Evolutionary conservation across 2,329 filamentous ascomycete genomes (phyloP).

Genomic region (Trichoderma harzianum): DNA sequence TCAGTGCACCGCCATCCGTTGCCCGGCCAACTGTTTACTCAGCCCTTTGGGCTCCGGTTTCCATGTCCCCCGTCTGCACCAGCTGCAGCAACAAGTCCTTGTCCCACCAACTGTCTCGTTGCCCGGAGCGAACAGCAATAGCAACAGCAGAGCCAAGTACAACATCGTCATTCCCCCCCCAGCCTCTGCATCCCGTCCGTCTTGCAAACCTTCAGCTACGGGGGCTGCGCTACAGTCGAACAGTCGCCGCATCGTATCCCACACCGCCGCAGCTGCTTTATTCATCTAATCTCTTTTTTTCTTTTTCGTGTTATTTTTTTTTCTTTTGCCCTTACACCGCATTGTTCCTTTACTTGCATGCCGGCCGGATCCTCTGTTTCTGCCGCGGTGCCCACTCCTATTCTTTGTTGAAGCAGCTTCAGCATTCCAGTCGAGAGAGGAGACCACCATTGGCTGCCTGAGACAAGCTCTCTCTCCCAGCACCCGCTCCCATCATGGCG

Average conservation of each 20-base stretch:
- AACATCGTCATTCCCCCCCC: constrained; percentile 17
- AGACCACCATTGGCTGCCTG: not conserved
- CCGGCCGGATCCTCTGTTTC: not conserved
- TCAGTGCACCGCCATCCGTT: constrained; percentile 25
- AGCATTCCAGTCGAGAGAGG: constrained; percentile 19
- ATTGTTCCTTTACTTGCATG: constrained; percentile 5
- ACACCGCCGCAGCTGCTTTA: constrained; percentile 8
- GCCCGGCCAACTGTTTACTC: constrained; percentile 36
- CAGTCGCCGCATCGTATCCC: not conserved
- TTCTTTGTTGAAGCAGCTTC: constrained; percentile 16
- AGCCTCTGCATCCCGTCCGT: not conserved
- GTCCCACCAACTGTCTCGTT: constrained; percentile 22
- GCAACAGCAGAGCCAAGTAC: constrained; percentile 10
- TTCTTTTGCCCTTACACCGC: constrained; percentile 6
- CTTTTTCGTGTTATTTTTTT: not conserved
- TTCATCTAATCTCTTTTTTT: not conserved
- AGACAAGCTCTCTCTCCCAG: not conserved
- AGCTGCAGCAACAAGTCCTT: constrained; percentile 20
- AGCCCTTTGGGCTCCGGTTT: constrained; percentile 21
- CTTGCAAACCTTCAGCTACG: constrained; percentile 2
- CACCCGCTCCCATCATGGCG: constrained; percentile 41
- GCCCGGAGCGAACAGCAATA: constrained; percentile 19
- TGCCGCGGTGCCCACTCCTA: constrained; percentile 12
- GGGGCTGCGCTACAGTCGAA: constrained; percentile 7
- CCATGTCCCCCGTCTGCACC: constrained; percentile 2